Evolutionary conservation across 2,329 filamentous ascomycete genomes (phyloP).

Genomic region (Epichloe coenophiala): DNA sequence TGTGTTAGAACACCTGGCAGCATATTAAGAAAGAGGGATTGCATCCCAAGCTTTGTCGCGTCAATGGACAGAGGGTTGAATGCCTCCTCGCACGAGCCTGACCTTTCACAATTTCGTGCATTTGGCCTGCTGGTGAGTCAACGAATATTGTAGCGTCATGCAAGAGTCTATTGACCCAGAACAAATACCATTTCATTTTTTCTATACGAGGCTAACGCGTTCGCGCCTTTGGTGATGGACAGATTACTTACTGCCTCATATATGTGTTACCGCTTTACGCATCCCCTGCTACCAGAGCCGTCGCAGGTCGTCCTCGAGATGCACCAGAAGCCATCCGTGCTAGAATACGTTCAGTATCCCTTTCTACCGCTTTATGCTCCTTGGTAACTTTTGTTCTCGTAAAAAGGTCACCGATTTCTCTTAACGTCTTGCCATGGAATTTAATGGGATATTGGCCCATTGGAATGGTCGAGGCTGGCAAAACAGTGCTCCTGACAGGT

Average conservation of each 20-base stretch:
- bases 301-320: constrained; percentile 67
- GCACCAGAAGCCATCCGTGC: constrained; percentile 80
- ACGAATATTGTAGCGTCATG: not conserved
- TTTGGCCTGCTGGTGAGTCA: constrained; percentile 17
- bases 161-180: not conserved
- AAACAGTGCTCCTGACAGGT: constrained; percentile 55
- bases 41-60: not conserved
- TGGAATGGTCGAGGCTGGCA: constrained; percentile 48
- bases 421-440: constrained; percentile 30
- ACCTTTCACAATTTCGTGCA: constrained; percentile 12
- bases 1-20: too few species aligned
- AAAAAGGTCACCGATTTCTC: not conserved
- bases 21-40: not conserved
- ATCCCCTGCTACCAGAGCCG: constrained; percentile 65
- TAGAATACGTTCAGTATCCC: constrained; percentile 65
- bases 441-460: constrained; percentile 73
- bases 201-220: not conserved
- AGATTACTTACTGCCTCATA: constrained; percentile 67
- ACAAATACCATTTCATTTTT: not conserved
- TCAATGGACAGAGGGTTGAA: not conserved
- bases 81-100: not conserved
- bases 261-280: constrained; percentile 91
- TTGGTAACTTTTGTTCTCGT: constrained; percentile 55
- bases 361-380: constrained; percentile 59
- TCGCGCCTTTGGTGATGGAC: not conserved